phyloP scores from a whole-genome alignment of 108 stramenopile species.

The Skeletonema tropicum region DNA sequence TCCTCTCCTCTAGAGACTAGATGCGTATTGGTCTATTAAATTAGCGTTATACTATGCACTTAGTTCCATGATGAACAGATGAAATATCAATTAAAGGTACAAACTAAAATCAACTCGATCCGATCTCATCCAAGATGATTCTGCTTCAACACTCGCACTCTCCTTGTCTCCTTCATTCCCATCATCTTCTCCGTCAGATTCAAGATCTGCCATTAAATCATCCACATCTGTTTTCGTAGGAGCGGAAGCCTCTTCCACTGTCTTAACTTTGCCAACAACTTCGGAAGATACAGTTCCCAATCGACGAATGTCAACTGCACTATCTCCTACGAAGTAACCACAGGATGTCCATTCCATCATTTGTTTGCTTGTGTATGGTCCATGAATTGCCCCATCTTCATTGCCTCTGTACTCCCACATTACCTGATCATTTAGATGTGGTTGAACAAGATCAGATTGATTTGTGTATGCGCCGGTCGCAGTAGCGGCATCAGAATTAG shows the following conservation, averaged over 20 bases:
- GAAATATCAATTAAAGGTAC: constrained; percentile 14
- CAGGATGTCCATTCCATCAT: constrained; percentile 79
- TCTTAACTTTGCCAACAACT: constrained; percentile 1
- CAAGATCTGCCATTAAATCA: constrained; percentile 79
- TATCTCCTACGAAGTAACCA: constrained; percentile 83
- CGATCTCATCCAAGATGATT: constrained; percentile 47
- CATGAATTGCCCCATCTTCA: constrained; percentile 75
- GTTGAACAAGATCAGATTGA: not conserved
- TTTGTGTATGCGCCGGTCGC: constrained; percentile 11
- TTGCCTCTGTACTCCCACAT: constrained; percentile 78
- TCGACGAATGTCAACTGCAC: constrained; percentile 75
- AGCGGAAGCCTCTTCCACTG: not conserved
- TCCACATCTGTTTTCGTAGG: constrained; percentile 44
- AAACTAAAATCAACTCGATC: constrained; percentile 50
- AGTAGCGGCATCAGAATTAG: constrained; percentile 4
- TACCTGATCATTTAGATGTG: constrained; percentile 2
- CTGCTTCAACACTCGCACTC: not conserved
- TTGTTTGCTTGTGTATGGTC: constrained; percentile 79
- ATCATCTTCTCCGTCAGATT: constrained; percentile 64
- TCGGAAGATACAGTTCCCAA: constrained; percentile 16
- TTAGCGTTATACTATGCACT: not conserved
- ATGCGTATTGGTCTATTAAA: not conserved
- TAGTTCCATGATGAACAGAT: not conserved
- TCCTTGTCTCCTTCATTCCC: constrained; percentile 34
- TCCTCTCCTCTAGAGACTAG: too few species aligned